phyloP scores from a whole-genome alignment of 495 filamentous ascomycete genomes.

The Entonaema liquescens region DNA sequence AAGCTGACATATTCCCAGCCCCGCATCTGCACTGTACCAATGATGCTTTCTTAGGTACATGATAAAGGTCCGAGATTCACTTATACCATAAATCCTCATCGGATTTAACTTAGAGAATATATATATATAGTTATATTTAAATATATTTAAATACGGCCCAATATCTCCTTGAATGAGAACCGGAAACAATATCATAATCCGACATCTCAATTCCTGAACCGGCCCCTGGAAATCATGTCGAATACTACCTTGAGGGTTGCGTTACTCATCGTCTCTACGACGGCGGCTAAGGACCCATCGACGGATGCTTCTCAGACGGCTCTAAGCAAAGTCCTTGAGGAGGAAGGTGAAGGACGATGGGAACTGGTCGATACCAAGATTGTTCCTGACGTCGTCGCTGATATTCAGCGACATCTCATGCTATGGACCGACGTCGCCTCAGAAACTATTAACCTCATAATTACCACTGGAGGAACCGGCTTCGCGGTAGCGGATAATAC shows the following conservation, averaged over 20 bases:
- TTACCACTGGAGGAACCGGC: constrained; percentile 92
- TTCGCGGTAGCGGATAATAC: constrained; percentile 91
- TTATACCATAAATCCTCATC: neutral
- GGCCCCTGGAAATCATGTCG: constrained; percentile 40
- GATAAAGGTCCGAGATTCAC: neutral
- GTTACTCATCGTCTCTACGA: constrained; percentile 91
- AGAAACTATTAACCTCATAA: constrained; percentile 72
- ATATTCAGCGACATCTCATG: constrained; percentile 77
- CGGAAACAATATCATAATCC: neutral
- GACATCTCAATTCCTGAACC: neutral
- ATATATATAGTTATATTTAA: no score
- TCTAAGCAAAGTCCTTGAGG: constrained; percentile 72
- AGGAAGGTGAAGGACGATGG: constrained; percentile 73
- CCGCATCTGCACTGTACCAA: constrained; percentile 24
- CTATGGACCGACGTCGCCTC: constrained; percentile 72
- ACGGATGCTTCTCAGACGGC: constrained; percentile 74
- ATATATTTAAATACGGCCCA: neutral
- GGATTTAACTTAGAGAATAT: neutral
- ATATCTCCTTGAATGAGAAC: neutral
- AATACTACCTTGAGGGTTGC: constrained; percentile 64
- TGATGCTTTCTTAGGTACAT: constrained; percentile 17
- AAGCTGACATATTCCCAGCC: neutral
- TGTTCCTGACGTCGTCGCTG: constrained; percentile 77
- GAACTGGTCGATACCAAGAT: constrained; percentile 72
- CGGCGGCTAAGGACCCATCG: constrained; percentile 82